Evolutionary conservation across 106 monocot species (phyloP).

Genomic region (Narthecium ossifragum): DNA sequence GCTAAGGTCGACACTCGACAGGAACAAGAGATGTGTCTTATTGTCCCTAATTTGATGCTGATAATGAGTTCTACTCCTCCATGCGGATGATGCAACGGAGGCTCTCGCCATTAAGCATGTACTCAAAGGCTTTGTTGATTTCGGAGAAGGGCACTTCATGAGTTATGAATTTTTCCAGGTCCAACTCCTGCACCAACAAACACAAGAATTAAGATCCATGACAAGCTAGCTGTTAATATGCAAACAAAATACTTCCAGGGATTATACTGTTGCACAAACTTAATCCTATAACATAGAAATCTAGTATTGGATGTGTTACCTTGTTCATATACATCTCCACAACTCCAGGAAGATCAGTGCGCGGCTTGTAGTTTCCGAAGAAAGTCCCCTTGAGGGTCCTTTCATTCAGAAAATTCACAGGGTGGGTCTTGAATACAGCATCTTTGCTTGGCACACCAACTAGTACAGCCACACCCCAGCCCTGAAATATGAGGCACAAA

Average conservation of each 20-base stretch:
- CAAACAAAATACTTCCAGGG: no score
- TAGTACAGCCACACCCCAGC: slow-evolving; percentile 83
- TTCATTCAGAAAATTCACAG: slow-evolving; percentile 62
- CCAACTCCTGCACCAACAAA: slow-evolving; percentile 30
- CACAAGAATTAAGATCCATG: no score
- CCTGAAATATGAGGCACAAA: slow-evolving; percentile 23
- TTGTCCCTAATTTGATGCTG: not conserved
- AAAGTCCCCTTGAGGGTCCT: slow-evolving; percentile 82
- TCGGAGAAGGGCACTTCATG: slow-evolving; percentile 45
- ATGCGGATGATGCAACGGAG: slow-evolving; percentile 47
- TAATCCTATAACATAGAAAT: no score
- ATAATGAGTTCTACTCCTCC: slow-evolving; percentile 8
- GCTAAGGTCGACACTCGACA: no score
- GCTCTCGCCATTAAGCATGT: slow-evolving; percentile 42
- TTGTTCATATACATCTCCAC: not conserved
- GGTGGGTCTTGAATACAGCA: slow-evolving; percentile 64
- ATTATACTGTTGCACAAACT: no score
- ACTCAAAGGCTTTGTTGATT: slow-evolving; percentile 57
- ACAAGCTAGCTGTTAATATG: no score
- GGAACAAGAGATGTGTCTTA: no score
- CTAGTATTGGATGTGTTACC: not conserved
- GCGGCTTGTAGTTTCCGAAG: slow-evolving; percentile 92
- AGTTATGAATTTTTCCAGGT: slow-evolving; percentile 59
- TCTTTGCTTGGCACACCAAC: slow-evolving; percentile 83
- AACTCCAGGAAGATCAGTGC: slow-evolving; percentile 5